Evolutionary conservation across 306 rosid species (phyloP).

Genomic region (Vigna radiata): DNA sequence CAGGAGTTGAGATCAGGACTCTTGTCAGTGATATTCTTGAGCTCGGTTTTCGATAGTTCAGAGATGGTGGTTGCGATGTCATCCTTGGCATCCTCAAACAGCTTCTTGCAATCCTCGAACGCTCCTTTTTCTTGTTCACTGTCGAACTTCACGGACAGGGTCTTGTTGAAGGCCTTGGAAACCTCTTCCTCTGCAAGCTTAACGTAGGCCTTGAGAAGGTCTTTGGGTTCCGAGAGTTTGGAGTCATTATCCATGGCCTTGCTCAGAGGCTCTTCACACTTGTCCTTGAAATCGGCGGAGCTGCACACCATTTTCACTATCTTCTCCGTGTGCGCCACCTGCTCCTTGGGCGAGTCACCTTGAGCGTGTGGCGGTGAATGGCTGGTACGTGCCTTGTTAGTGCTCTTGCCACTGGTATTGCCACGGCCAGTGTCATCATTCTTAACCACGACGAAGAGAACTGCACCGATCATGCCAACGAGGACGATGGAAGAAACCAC

Average conservation of each 20-base stretch:
- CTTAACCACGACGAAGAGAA: slow-evolving; percentile 30
- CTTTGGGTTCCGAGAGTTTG: slow-evolving; percentile 51
- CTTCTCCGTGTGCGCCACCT: slow-evolving; percentile 15
- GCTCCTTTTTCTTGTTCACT: slow-evolving; percentile 60
- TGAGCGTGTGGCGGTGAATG: background rate
- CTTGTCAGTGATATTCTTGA: slow-evolving; percentile 33
- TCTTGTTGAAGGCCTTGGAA: slow-evolving; percentile 52
- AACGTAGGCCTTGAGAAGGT: slow-evolving; percentile 59
- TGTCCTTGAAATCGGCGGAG: slow-evolving; percentile 57
- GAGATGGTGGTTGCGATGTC: slow-evolving; percentile 54
- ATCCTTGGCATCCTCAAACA: slow-evolving; percentile 58
- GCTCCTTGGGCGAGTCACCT: background rate
- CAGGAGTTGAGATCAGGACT: slow-evolving; percentile 71
- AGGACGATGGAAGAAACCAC: slow-evolving; percentile 50
- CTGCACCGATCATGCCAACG: slow-evolving; percentile 48
- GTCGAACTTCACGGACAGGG: slow-evolving; percentile 32
- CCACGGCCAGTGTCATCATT: background rate
- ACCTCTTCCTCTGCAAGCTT: slow-evolving; percentile 52
- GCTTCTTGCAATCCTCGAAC: slow-evolving; percentile 70
- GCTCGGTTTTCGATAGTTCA: background rate
- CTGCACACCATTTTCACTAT: slow-evolving; percentile 56
- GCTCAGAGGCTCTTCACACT: slow-evolving; percentile 58
- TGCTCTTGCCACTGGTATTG: background rate
- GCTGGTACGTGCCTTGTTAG: background rate
- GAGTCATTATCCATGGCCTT: slow-evolving; percentile 38